Base-by-base conservation (phyloP, 2,329 filamentous ascomycete genomes). In the Trichophyton rubrum region DNA sequence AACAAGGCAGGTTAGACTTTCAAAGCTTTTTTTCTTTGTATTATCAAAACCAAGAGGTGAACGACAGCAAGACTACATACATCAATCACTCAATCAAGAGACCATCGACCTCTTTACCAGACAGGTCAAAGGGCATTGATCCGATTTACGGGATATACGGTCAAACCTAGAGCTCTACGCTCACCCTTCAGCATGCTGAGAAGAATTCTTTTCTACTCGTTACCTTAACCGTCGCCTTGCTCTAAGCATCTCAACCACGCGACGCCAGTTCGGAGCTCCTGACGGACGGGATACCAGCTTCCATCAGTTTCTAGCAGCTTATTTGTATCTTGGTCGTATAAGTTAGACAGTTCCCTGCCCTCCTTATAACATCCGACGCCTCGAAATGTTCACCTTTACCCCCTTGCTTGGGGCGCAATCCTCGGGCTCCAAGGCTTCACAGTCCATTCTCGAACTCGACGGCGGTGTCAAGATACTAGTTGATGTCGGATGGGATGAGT, bases 371-470 rank as follows among this genome's bases (percentile, higher is more conserved):
- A 27, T 22, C 24, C 2, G 20, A 7, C 24, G 51, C 55, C 60
- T 49, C 60, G 69, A 63, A 27, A 99, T 99, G 93, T 97, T 99
- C 79, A 95, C 88, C 66, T 96, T 97, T 76, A 95, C 88, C 69
- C 86, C 93, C 55, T 80, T 99, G 61, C 86, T 96, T 67, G 93
- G 93, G 71, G 92, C 93, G 63, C 89, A 95, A 70, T 91, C 89
- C 58, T 72, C 71, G 3, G 84, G 88, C 66, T 93, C 90, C 55
- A 80, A 85, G 62, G 91, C 92, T 49, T 95, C 90, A 64, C 90
- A 96, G 73, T 97, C 93, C n/a, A 83, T 99, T 40, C 79, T 99
- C 56, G 92, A 97, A 78, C 87, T 99, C 60, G 93, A 99, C 77
- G 92, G 92, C 65, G 93, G 92, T 62, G 87, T 99, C 76, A 97